Evolutionary conservation across 306 rosid genomes (phyloP).

Genomic region (Vicia sativa): DNA sequence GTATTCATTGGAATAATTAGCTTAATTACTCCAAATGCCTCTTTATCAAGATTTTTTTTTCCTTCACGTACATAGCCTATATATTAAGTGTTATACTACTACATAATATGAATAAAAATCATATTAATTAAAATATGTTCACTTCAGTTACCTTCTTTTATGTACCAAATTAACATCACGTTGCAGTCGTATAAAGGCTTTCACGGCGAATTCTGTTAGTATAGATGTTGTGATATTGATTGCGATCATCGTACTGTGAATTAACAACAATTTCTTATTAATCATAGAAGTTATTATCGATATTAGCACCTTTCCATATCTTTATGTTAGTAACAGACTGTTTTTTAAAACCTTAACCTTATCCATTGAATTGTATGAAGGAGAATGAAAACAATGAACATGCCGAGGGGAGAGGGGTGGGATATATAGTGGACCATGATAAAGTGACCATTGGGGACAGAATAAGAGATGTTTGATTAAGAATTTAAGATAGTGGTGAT

Average conservation of each 20-base stretch:
- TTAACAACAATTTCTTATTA: too few species aligned
- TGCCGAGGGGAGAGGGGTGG: constrained; percentile 29
- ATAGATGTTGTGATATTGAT: too few species aligned
- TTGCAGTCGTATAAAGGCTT: too few species aligned
- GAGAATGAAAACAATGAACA: constrained; percentile 39
- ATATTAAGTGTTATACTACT: constrained; percentile 52
- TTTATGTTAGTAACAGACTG: neutral
- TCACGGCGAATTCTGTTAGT: too few species aligned
- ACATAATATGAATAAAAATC: constrained; percentile 58
- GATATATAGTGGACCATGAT: constrained; percentile 51
- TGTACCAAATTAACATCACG: too few species aligned
- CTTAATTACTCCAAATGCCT: constrained; percentile 38
- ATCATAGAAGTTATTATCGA: too few species aligned
- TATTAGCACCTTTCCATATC: too few species aligned
- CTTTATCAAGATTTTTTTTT: constrained; percentile 47
- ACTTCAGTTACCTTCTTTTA: constrained; percentile 31
- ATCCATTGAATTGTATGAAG: constrained; percentile 42
- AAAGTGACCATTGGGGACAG: constrained; percentile 41
- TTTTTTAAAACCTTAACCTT: neutral
- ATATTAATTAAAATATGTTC: constrained; percentile 40
- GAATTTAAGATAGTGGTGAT: constrained; percentile 56
- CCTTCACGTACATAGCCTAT: constrained; percentile 54
- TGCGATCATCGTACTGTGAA: too few species aligned
- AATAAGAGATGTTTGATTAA: constrained; percentile 43
- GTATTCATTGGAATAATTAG: constrained; percentile 44